Conservation (phyloP, 305 asterid species). For the Andrographis paniculata region DNA sequence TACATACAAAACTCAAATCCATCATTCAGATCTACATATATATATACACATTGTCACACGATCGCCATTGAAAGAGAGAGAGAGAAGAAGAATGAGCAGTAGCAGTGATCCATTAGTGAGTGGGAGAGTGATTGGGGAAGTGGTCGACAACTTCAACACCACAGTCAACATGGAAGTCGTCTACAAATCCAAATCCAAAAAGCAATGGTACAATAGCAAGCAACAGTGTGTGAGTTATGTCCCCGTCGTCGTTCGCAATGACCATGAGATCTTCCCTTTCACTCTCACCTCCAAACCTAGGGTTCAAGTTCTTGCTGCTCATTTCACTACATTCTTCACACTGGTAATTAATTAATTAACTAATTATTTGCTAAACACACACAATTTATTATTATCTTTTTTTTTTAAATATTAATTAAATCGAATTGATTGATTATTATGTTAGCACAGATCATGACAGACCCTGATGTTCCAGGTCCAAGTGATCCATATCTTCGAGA, state of each 20-base stretch:
- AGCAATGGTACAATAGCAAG: no score
- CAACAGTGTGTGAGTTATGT: no score
- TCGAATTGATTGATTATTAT: background rate
- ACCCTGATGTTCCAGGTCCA: background rate
- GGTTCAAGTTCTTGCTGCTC: background rate
- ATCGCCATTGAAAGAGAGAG: no score
- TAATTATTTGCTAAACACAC: background rate
- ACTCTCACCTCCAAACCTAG: background rate
- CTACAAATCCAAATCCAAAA: background rate
- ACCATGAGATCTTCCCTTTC: background rate
- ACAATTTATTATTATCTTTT: background rate
- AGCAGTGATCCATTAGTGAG: background rate
- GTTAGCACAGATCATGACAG: background rate
- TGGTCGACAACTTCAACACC: background rate
- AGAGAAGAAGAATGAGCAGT: no score
- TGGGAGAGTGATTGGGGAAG: background rate
- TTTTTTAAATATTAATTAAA: background rate
- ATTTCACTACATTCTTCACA: background rate
- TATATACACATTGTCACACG: no score
- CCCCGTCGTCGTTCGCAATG: background rate
- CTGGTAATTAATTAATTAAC: background rate
- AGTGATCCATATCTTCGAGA: background rate
- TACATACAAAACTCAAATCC: no score
- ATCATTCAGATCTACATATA: no score
- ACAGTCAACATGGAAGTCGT: background rate